Base-by-base conservation (phyloP, 2,329 filamentous ascomycete genomes). In the Eurotiales sp. region DNA sequence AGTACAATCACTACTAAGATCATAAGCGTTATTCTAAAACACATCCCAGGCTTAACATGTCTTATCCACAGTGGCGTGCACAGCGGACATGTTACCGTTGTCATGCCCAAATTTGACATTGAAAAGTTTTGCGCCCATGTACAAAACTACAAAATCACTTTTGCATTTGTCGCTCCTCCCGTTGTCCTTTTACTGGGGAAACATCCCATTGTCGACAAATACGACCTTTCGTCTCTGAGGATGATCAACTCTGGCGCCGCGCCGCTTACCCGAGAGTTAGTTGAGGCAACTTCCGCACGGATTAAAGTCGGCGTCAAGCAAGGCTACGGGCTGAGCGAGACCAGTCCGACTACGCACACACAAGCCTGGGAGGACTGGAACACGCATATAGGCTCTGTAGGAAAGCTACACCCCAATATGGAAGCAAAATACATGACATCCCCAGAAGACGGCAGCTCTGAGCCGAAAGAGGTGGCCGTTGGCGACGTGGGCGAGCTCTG, bases 231-330 rank as follows among this genome's bases (percentile, higher is more conserved):
- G 14, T 84, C 80, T 4, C 64, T 97, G 21, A 85, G 87, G 41
- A 91, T 91, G 81, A 77, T 96, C 76, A 93, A 90, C 70, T 91
- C 83, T 0, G 92, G 88, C 21, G 92, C 91, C 0, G 91, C 92
- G 0, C 92, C 92, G 0, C 74, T 96, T 36, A 92, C 89, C 0
- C 75, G 77, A 27, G 90, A 96, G 56, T 79, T 97, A 2, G 87
- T 92, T 1, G 82, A 90, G 50, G 80, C 83, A 8, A 81, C 93
- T 3, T 88, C 88, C 75, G 70, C 80, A 17, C 82, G 90, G 7
- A 81, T 93, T 53, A 83, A 83, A 46, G 77, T 95, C 17, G 85
- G 86, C 2, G 83, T 96, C 55, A 96, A 96, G 76, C 92, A 97
- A 71, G 91, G 88, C 15, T 97, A 96, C 64, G 92, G 92, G 0